These are phyloP conservation scores for Phlyctochytrium bullatum DNA, from an alignment of 192 early-diverging fungal genomes.

Conservation along the genomic window DNA sequence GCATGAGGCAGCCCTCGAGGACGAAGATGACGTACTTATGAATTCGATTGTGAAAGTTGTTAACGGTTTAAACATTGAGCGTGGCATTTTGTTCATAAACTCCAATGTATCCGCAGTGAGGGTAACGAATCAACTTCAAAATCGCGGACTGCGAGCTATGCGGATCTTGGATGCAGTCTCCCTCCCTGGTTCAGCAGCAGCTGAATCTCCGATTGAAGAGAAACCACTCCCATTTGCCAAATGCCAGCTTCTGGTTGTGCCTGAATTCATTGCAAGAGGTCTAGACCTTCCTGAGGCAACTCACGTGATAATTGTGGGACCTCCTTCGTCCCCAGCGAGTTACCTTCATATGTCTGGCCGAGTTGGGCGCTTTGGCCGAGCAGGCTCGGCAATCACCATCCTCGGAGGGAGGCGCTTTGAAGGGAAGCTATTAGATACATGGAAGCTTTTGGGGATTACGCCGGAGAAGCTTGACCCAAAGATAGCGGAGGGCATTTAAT, in stretches of 20 bases:
- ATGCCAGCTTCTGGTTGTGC: constrained; percentile 54
- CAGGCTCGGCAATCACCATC: constrained; percentile 31
- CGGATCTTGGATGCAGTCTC: not conserved
- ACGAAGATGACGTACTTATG: constrained; percentile 14
- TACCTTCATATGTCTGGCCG: constrained; percentile 90
- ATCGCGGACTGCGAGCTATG: not conserved
- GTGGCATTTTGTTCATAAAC: constrained; percentile 36
- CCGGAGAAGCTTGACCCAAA: not conserved
- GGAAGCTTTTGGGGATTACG: not conserved
- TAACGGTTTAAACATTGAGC: not conserved
- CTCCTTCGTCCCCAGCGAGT: constrained; percentile 60
- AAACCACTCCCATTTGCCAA: not conserved
- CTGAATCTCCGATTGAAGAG: not conserved
- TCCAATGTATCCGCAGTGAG: constrained; percentile 28
- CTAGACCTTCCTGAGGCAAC: constrained; percentile 77
- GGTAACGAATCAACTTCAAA: constrained; percentile 25
- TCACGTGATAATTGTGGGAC: constrained; percentile 82
- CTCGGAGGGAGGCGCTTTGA: not conserved
- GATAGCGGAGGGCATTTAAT: no score
- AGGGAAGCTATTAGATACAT: not conserved
- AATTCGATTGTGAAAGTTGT: not conserved
- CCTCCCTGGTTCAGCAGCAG: not conserved
- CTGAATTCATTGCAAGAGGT: constrained; percentile 76
- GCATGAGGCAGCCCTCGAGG: constrained; percentile 27
- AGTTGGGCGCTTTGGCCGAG: constrained; percentile 71